These are phyloP conservation scores for Alternaria metachromatica DNA, from an alignment of 2,329 filamentous ascomycete genomes.

Conservation along the genomic window DNA sequence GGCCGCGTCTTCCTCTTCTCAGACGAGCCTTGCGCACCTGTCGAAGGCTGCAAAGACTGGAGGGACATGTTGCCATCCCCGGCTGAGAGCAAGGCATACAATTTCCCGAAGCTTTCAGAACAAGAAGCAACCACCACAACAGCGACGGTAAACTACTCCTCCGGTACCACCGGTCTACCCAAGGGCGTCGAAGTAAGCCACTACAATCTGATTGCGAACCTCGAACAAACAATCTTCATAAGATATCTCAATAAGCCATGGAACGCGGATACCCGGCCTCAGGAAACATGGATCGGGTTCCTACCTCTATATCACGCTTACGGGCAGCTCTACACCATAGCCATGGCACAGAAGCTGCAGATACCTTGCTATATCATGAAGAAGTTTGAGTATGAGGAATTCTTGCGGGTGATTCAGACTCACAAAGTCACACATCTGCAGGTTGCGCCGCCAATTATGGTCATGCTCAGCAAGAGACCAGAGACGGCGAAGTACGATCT, in stretches of 20 bases:
- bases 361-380: conserved; percentile 55
- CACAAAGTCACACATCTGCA: conserved; percentile 50
- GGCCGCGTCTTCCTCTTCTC: conserved; percentile 44
- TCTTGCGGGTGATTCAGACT: conserved; percentile 47
- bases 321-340: conserved; percentile 53
- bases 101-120: conserved; percentile 34
- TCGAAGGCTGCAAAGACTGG: conserved; percentile 42
- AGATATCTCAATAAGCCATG: conserved; percentile 52
- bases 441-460: conserved; percentile 52
- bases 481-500: conserved; percentile 52
- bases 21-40: conserved; percentile 31
- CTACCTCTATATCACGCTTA: conserved; percentile 56
- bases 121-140: conserved; percentile 39
- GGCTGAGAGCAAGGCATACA: conserved; percentile 35
- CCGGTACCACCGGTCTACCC: conserved; percentile 60
- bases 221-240: conserved; percentile 59
- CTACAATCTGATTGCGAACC: conserved; percentile 58
- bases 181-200: conserved; percentile 61
- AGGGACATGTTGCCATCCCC: conserved; percentile 34
- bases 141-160: conserved; percentile 60
- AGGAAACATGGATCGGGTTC: conserved; percentile 59
- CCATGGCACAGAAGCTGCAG: conserved; percentile 54
- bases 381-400: conserved; percentile 50
- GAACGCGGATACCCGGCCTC: conserved; percentile 49
- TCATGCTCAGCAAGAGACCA: conserved; percentile 54